Conservation (phyloP, 192 early-diverging fungal genomes). For the Cladochytrium replicatum region DNA sequence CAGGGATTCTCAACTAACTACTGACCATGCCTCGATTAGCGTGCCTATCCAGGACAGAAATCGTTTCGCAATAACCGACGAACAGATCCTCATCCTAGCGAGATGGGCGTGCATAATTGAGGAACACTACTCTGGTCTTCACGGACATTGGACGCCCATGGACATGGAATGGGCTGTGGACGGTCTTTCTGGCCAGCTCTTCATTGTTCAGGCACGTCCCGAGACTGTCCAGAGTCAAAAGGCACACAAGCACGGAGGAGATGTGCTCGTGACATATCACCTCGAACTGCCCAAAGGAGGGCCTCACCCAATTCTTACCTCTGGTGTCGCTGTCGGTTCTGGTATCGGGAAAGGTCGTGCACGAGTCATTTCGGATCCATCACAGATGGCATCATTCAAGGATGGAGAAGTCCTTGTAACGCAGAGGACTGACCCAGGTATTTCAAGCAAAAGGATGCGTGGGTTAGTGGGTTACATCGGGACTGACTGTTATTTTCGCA, state of each 20-base stretch:
- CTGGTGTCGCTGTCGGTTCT: no score
- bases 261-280: no score
- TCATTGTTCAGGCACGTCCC: slow-evolving; percentile 6
- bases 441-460: no score
- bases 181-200: neutral
- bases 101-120: slow-evolving; percentile 7
- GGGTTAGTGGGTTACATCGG: no score
- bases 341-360: neutral
- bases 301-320: no score
- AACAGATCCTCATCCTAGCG: neutral
- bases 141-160: neutral
- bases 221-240: slow-evolving; percentile 3
- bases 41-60: neutral
- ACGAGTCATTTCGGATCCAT: neutral
- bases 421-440: slow-evolving; percentile 10
- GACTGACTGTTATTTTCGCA: no score
- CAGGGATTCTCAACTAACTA: no score
- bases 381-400: slow-evolving; percentile 7
- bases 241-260: no score
- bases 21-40: no score
- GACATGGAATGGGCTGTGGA: slow-evolving; percentile 8
- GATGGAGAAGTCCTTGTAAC: slow-evolving; percentile 10
- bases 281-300: no score
- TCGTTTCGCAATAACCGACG: slow-evolving; percentile 2
- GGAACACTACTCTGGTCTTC: slow-evolving; percentile 1